Evolutionary conservation across 306 rosid genomes (phyloP).

Genomic region (Medicago lupulina): DNA sequence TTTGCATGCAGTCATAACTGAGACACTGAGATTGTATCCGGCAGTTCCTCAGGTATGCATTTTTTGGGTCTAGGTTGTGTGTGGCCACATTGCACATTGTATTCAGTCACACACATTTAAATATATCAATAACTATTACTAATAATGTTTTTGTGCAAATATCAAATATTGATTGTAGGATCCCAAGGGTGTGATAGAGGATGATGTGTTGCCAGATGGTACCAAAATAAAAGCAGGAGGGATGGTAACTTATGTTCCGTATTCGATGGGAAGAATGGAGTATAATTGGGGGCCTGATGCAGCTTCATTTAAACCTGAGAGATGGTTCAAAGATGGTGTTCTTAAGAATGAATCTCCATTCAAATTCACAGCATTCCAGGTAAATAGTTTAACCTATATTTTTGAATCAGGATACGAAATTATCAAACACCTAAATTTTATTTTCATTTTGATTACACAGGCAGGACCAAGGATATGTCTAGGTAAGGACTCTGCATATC

Average conservation of each 20-base stretch:
- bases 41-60: conserved; percentile 91
- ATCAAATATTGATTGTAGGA: conserved; percentile 56
- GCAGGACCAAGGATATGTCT: conserved; percentile 94
- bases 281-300: conserved; percentile 94
- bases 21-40: conserved; percentile 87
- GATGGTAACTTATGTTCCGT: conserved; percentile 95
- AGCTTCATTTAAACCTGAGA: conserved; percentile 73
- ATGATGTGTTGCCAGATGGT: conserved; percentile 93
- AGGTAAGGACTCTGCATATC: conserved; percentile 95
- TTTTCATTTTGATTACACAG: conserved; percentile 46
- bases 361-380: conserved; percentile 97
- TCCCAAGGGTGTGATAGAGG: conserved; percentile 84
- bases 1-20: conserved; percentile 89
- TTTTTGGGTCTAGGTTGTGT: too few species aligned
- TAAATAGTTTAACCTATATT: conserved; percentile 15
- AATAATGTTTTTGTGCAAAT: not conserved
- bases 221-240: conserved; percentile 93
- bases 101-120: not conserved
- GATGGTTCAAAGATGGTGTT: conserved; percentile 82
- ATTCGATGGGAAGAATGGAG: conserved; percentile 97
- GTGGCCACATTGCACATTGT: too few species aligned
- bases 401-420: not conserved
- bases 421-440: not conserved
- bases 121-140: not conserved
- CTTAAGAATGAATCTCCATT: conserved; percentile 79